Evolutionary conservation across 176 grass and related monocot genomes (phyloP).

Genomic region (Zoysia japonica): DNA sequence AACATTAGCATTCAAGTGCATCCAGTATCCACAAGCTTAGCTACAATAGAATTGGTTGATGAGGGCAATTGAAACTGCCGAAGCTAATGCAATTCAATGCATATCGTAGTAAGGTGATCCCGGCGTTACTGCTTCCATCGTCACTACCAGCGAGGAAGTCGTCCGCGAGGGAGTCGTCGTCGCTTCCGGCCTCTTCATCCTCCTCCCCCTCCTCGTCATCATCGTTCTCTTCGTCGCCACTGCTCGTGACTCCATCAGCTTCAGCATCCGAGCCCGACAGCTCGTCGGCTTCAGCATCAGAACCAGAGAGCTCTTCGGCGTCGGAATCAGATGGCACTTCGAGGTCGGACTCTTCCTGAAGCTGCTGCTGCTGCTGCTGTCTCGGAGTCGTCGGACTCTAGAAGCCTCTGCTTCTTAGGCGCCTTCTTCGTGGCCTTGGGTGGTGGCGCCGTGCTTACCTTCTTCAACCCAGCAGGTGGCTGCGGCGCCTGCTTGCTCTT

Average conservation of each 20-base stretch:
- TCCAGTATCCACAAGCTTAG: not conserved
- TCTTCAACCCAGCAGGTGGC: constrained; percentile 2
- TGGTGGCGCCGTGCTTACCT: not conserved
- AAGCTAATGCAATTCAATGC: constrained; percentile 18
- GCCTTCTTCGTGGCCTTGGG: constrained; percentile 30
- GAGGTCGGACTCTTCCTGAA: constrained; percentile 42
- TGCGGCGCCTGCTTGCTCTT: constrained; percentile 30
- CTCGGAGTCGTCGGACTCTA: constrained; percentile 61
- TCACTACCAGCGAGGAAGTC: constrained; percentile 81
- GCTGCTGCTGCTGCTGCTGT: constrained; percentile 37
- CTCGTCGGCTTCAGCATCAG: constrained; percentile 34
- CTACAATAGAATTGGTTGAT: not conserved
- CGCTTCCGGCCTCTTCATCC: not conserved
- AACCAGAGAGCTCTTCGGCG: constrained; percentile 41
- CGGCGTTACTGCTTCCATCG: constrained; percentile 50
- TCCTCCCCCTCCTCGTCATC: constrained; percentile 10
- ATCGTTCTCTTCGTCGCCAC: not conserved
- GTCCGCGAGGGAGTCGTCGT: constrained; percentile 67
- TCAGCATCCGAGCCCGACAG: constrained; percentile 44
- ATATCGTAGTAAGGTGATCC: not conserved
- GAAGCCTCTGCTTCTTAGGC: constrained; percentile 54
- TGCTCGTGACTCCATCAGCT: not conserved
- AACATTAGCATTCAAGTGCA: not conserved
- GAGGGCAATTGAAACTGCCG: constrained; percentile 15
- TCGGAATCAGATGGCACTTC: constrained; percentile 38